Evolutionary conservation across 2,329 filamentous ascomycete species (phyloP), one percentile per base, ranked within the genome.

Genomic region (Sporothrix phasma): DNA sequence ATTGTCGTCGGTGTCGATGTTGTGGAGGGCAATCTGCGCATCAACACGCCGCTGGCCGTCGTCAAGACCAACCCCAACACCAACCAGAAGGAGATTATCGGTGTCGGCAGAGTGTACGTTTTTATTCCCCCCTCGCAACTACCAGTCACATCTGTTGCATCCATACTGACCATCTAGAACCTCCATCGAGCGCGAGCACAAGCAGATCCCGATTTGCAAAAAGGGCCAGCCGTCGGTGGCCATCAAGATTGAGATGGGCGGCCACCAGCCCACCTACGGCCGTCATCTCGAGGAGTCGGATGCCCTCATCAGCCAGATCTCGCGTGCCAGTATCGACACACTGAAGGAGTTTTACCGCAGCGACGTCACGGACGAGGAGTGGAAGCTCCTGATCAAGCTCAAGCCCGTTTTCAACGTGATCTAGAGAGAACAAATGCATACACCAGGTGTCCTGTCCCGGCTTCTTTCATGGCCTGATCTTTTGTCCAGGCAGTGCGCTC

Each of bases 1-100:
- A 97, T 99, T 70, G 90, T 99, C 65, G 81, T 99, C 58, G 94
- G 94, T 79, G 89, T 97, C 37, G 95, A 99, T 77, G 93, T 97
- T 39, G 77, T 89, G n/a, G 94, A 97, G 67, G 94, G 95, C 34
- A 88, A 86, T 70, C 82, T 99, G 61, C 86, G 86, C 71, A 80
- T 96, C 71, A 90, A 93, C 75, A 97, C 95, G 5, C 94, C 94
- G 6, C 88, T 99, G 69, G 89, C 91, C 1, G 91, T 87, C 3
- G 86, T 99, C 67, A 95, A 90, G 78, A 85, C 82, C 66, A 95
- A 96, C 74, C 76, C 89, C 0, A 83, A 84, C 19, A 95, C 92
- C 0, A 88, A 88, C 39, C 80, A 82, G 62, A 97, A 94, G 78
- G 93, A 97, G 73, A 83, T 97, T 61, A 78, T 99, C 71, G 82